Base-by-base conservation (phyloP, 1,139 yeast species). In the Debaryomyces sp. region DNA sequence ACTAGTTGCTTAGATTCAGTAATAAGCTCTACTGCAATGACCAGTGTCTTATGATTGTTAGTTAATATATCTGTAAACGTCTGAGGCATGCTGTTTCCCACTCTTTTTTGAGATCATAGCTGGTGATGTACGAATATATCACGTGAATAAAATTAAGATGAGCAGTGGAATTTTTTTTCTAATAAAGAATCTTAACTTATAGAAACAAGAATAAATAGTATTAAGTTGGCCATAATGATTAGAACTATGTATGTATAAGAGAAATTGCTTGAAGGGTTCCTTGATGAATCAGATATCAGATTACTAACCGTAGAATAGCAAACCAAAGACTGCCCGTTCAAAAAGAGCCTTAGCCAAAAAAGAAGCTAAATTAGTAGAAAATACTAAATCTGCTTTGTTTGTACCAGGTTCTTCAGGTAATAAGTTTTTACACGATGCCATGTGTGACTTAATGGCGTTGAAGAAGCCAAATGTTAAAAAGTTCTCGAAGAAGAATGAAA, bases 271-370 rank as follows among this genome's bases (percentile, higher is more conserved):
- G 12, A 18, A 18, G 21, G 21, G 3, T 18, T 2, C 5, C 3
- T 18, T 18, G 13, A 5, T 12, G 12, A 5, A 27, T 6, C 1
- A 6, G 13, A 27, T 6, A 27, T 17, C 12, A 40, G 12, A 6
- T 23, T 46, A 49, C 52, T 51, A 51, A 51, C 52, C 13, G 32
- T 18, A 15, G 1, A 27, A 9, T 15, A 42, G 71, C 37, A 77
- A 76, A 57, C 98, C 99, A 43, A 92, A 91, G 73, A 94, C 87
- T 64, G 97, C 97, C 50, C 90, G 99, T 65, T 83, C 97, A 48
- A 95, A 95, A 75, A 84, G 99, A 68, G 98, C 96, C 12, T 68
- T 92, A 58, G 96, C 92, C 53, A 87, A 88, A 62, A 86, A 83
- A 59, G 97, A 90, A 62, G 85, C 98, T 49, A 94, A 91, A 72